Evolutionary conservation across 2,329 filamentous ascomycete genomes (phyloP).

Genomic region (Aspergillus texensis): DNA sequence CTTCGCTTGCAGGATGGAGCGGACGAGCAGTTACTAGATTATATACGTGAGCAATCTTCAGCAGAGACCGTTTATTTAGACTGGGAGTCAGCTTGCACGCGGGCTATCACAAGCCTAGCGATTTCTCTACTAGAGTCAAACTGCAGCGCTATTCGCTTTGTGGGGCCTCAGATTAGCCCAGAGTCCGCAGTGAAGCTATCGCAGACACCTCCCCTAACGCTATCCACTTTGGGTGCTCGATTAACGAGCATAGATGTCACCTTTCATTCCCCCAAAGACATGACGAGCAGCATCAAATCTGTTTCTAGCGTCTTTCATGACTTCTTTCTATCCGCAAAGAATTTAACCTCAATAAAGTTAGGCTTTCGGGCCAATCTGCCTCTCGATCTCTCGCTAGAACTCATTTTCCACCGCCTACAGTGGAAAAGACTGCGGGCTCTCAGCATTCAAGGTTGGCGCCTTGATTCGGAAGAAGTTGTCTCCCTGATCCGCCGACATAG

Average conservation of each 20-base stretch:
- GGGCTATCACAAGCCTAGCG: slow-evolving; percentile 62
- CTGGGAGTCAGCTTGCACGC: slow-evolving; percentile 66
- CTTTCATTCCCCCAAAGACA: slow-evolving; percentile 60
- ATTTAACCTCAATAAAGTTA: slow-evolving; percentile 65
- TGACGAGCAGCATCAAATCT: slow-evolving; percentile 60
- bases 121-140: slow-evolving; percentile 59
- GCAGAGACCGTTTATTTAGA: slow-evolving; percentile 55
- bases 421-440: slow-evolving; percentile 66
- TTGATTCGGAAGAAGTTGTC: slow-evolving; percentile 64
- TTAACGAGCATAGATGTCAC: slow-evolving; percentile 66
- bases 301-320: slow-evolving; percentile 60
- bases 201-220: slow-evolving; percentile 48
- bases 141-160: slow-evolving; percentile 62
- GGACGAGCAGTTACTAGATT: slow-evolving; percentile 57
- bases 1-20: slow-evolving; percentile 63
- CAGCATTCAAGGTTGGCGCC: slow-evolving; percentile 66
- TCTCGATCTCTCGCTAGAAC: slow-evolving; percentile 59
- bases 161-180: slow-evolving; percentile 64
- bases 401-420: slow-evolving; percentile 63
- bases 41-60: slow-evolving; percentile 52
- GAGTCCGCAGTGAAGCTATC: slow-evolving; percentile 58
- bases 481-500: slow-evolving; percentile 58
- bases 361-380: slow-evolving; percentile 63
- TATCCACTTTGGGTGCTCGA: slow-evolving; percentile 57
- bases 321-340: slow-evolving; percentile 61